Percentiles rank a stretch among this genome's conserved stretches.
These are phyloP conservation scores for Phaffomyces opuntiae DNA, from an alignment of 805 yeast genomes.

Conservation along the genomic window DNA sequence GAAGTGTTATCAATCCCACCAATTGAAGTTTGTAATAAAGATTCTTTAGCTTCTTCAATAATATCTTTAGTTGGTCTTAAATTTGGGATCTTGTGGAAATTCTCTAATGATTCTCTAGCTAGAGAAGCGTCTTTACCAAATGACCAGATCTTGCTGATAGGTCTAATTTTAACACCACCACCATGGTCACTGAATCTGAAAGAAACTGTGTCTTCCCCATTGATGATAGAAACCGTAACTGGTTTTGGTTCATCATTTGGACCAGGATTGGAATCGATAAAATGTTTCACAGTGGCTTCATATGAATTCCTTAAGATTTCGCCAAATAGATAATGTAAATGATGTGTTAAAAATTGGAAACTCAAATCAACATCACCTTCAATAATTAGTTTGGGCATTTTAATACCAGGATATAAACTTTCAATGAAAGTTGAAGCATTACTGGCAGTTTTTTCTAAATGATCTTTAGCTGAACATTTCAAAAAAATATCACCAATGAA, in stretches of 20 bases:
- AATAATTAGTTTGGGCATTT: conserved; percentile 69
- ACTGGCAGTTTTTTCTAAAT: conserved; percentile 49
- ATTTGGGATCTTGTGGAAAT: conserved; percentile 68
- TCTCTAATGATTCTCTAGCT: conserved; percentile 51
- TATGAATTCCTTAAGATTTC: conserved; percentile 81
- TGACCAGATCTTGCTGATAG: conserved; percentile 70
- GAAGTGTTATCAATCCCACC: conserved; percentile 29
- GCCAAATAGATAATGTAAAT: conserved; percentile 78
- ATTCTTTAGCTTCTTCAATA: conserved; percentile 24
- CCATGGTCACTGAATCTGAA: conserved; percentile 86
- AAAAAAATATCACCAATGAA: conserved; percentile 75
- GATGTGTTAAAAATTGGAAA: conserved; percentile 82
- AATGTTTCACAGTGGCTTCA: conserved; percentile 66
- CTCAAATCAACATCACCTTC: conserved; percentile 62
- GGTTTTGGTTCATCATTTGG: conserved; percentile 51
- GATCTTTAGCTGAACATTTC: conserved; percentile 66
- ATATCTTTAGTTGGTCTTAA: conserved; percentile 19
- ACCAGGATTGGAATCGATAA: conserved; percentile 25
- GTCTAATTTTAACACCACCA: conserved; percentile 68
- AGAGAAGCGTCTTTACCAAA: conserved; percentile 66
- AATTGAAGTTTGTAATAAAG: conserved; percentile 33
- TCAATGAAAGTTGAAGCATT: conserved; percentile 45
- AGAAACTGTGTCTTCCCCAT: conserved; percentile 57
- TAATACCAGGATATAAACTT: conserved; percentile 42
- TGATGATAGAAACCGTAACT: conserved; percentile 66